Percentiles rank a stretch among this genome's conserved stretches.
These are phyloP conservation scores for Penicillium sp. DNA, from an alignment of 2,329 filamentous ascomycete species.

Conservation along the genomic window DNA sequence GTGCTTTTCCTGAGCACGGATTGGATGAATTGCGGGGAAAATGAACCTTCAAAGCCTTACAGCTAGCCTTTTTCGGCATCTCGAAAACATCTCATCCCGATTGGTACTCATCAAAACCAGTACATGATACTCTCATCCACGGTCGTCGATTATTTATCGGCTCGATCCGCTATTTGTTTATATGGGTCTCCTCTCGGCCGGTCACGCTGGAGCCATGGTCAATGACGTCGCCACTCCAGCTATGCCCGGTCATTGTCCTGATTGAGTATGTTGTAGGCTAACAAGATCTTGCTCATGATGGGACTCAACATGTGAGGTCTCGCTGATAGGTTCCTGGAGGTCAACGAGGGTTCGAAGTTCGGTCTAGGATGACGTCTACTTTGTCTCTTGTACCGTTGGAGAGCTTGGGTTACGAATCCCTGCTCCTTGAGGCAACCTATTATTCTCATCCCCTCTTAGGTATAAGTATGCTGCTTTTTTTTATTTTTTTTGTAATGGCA, in stretches of 20 bases:
- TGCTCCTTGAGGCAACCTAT: not conserved
- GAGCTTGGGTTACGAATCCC: not conserved
- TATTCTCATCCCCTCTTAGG: not conserved
- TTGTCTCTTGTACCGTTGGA: not conserved
- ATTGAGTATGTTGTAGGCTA: not conserved
- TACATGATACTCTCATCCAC: not conserved
- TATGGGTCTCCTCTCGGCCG: not conserved
- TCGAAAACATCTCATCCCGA: not conserved
- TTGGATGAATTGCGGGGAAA: not conserved
- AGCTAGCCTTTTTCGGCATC: not conserved
- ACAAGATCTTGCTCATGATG: not conserved
- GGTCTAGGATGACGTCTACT: not conserved
- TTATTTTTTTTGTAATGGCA: too few relatives aligned
- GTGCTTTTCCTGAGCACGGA: not conserved
- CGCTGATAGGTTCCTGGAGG: not conserved
- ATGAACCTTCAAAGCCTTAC: not conserved
- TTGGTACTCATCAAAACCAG: not conserved
- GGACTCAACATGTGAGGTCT: not conserved
- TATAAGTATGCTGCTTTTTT: not conserved
- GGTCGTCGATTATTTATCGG: not conserved
- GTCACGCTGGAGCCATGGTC: constrained; percentile 1
- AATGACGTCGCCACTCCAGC: not conserved
- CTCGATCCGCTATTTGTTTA: not conserved
- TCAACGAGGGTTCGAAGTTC: not conserved
- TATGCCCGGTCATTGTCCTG: not conserved